Base-by-base conservation (phyloP, 2,329 filamentous ascomycete genomes). In the Fusarium tupiense region DNA sequence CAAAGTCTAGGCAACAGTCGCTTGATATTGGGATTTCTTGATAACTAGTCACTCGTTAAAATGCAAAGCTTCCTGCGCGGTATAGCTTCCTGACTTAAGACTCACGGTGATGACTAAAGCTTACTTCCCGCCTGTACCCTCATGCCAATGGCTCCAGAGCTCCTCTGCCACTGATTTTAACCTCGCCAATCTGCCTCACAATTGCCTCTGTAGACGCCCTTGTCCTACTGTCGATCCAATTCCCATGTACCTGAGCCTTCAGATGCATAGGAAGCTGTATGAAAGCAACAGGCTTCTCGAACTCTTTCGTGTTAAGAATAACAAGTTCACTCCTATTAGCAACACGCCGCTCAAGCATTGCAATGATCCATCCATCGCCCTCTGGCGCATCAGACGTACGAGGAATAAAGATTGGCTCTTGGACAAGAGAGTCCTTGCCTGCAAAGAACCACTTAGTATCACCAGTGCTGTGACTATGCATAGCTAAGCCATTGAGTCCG, bases 331-430 rank as follows among this genome's bases (percentile, higher is more conserved):
- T 73, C 2, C 61, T 19, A 35, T 69, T 69, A 2, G 59, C 70
- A 8, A 4, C 60, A 3, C 52, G 60, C 1, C 71, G 5, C 33
- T 73, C 54, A 0, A 70, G 9, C 67, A 66, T 44, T 2, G 53
- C 54, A 1, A 74, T 64, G 1, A 74, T 47, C 57, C 61, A 73
- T 0, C 72, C 71, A 17, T 74, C 72, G 0, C 70, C 72, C 8
- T 74, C 67, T 0, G 61, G 61, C 0, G 72, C 71, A 16, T 71
- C 56, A 0, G 35, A 2, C 0, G 61, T 43, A 2, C 71, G 61
- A 2, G 72, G 72, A 19, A 74, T 57, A 20, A 74, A 74, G 16
- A 69, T 52, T 1, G 72, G 72, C 2, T 74, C 72, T 12, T 73
- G 61, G 2, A 69, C 64, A 0, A 68, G 17, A 13, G 56, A 62